These are phyloP conservation scores for Spergularia bocconei DNA, from an alignment of 148 eudicot genomes.

Conservation along the genomic window DNA sequence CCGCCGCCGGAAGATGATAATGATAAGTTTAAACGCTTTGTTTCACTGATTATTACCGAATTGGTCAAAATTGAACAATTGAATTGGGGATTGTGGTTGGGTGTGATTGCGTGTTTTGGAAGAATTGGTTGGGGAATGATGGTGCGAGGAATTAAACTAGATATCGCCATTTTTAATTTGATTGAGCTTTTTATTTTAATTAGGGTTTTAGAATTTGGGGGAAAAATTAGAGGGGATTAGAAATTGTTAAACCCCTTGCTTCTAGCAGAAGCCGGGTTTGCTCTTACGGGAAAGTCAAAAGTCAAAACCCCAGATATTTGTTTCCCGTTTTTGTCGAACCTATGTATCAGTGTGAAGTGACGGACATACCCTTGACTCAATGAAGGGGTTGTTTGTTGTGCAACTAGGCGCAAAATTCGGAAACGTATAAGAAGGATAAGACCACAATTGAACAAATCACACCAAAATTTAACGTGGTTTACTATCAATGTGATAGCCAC, in stretches of 20 bases:
- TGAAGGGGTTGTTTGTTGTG: too few species aligned
- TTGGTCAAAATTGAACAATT: not conserved
- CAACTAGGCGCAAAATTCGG: too few species aligned
- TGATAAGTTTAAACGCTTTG: conserved; percentile 9
- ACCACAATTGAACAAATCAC: too few species aligned
- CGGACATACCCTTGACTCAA: too few species aligned
- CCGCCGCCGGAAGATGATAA: not conserved
- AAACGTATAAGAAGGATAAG: too few species aligned
- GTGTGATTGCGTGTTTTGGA: not conserved
- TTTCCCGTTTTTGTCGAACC: too few species aligned
- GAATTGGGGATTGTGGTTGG: conserved; percentile 16
- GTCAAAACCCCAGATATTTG: not conserved
- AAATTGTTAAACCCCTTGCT: conserved; percentile 5
- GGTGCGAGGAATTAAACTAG: not conserved
- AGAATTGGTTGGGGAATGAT: not conserved
- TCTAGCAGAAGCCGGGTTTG: too few species aligned
- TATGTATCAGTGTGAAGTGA: too few species aligned
- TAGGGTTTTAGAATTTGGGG: not conserved
- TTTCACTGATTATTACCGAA: not conserved
- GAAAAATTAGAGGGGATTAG: not conserved
- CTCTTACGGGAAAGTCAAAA: too few species aligned
- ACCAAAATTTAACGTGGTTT: too few species aligned
- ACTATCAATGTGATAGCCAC: too few species aligned
- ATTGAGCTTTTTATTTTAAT: too few species aligned
- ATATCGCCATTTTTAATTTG: conserved; percentile 16